Evolutionary conservation across 2,329 filamentous ascomycete species (phyloP), one percentile per base, ranked within the genome.

Genomic region (Zopfia rhizophila): DNA sequence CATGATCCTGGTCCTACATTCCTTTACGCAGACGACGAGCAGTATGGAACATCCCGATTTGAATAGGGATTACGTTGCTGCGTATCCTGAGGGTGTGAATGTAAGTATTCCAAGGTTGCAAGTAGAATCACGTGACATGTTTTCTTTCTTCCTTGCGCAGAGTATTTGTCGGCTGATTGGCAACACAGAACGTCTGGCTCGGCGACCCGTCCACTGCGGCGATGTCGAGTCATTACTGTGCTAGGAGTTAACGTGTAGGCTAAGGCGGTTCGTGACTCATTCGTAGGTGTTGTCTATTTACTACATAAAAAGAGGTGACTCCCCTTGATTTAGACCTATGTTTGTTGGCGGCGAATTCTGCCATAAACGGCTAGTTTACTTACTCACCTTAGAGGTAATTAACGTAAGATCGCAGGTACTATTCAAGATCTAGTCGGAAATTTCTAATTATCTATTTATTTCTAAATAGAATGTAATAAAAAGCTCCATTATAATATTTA

Each of bases 401-500:
- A 14, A 31, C 14, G 14, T 31, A 31, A 14, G 14, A 31, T 31
- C 16, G 16, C 11, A 31, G 14, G 29, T 31, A 31, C 14, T 31
- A 31, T 16, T 31, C 14, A 10, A 31, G 29, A 31, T 31, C 14
- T 31, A 31, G 29, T 31, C 16, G 11, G 16, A 8, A 31, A 11
- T 31, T 14, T 31, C 14, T 10, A 31, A 31, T 16, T 31, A 31
- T 31, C 29, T 31, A 31, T 31, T 14, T 10, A 31, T 31, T 31
- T 31, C 14, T 31, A 31, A 14, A 31, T 31, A 31, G 14, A 31
- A 31, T 11, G 29, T 31, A 31, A 14, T 31, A 10, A 14, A 31
- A 14, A 31, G 29, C 16, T 31, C 16, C 16, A 31, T 31, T 31
- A 31, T 31, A 31, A 31, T 31, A 31, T 14, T 31, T 8, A 31